Evolutionary conservation across 2,329 filamentous ascomycete species (phyloP).

Genomic region (Tetracladium maxilliforme): DNA sequence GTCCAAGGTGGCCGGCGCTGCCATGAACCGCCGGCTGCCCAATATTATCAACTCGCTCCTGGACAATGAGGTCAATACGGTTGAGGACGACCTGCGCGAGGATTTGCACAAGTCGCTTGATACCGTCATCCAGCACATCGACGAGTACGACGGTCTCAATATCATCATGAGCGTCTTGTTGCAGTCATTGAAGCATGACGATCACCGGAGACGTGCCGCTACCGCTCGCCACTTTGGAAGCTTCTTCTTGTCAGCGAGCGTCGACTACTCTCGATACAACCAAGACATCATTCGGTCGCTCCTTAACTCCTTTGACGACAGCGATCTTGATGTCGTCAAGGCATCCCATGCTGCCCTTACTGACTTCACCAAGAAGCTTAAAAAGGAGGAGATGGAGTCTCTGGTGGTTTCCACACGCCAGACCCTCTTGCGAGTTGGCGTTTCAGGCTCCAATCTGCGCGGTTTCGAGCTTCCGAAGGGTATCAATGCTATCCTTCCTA

Average conservation of each 20-base stretch:
- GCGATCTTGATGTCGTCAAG: constrained; percentile 73
- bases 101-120: constrained; percentile 77
- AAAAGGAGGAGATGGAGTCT: constrained; percentile 96
- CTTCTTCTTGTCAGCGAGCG: constrained; percentile 67
- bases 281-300: constrained; percentile 86
- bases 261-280: constrained; percentile 93
- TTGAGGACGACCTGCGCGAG: constrained; percentile 56
- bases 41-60: constrained; percentile 87
- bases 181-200: constrained; percentile 77
- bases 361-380: constrained; percentile 75
- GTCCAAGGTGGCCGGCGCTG: constrained; percentile 75
- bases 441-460: constrained; percentile 68
- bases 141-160: constrained; percentile 92
- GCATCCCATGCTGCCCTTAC: constrained; percentile 76
- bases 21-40: constrained; percentile 82
- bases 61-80: constrained; percentile 73
- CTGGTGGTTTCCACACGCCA: constrained; percentile 77
- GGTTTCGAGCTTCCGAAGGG: constrained; percentile 92
- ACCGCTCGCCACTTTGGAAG: constrained; percentile 69
- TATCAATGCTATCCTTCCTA: constrained; percentile 88
- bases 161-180: constrained; percentile 91
- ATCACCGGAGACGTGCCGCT: constrained; percentile 68
- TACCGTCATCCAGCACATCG: constrained; percentile 79
- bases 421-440: constrained; percentile 75
- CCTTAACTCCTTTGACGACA: constrained; percentile 83